phyloP scores from a whole-genome alignment of 2,329 filamentous ascomycete genomes.

The Periconia macrospinosa region DNA sequence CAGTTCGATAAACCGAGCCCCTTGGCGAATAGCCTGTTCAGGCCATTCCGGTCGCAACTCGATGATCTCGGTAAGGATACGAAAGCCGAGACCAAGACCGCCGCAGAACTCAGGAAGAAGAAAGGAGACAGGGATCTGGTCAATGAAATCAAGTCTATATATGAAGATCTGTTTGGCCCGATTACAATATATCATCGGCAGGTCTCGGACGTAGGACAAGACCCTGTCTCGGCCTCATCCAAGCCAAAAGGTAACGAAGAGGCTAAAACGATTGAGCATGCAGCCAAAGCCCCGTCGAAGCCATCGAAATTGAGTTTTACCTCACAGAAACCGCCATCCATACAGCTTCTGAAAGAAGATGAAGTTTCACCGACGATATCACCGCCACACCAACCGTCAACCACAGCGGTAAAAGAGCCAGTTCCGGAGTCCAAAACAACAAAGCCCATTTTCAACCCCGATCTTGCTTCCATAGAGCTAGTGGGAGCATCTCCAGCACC shows the following conservation, averaged over 20 bases:
- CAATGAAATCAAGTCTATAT: slow-evolving; percentile 25
- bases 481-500: neutral
- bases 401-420: neutral
- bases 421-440: neutral
- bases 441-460: neutral
- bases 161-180: slow-evolving; percentile 30
- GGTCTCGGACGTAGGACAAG: slow-evolving; percentile 2
- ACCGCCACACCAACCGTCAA: neutral
- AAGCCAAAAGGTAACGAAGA: neutral
- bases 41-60: slow-evolving; percentile 31
- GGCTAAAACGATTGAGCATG: neutral
- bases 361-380: slow-evolving; percentile 3
- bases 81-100: slow-evolving; percentile 5
- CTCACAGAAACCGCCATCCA: neutral
- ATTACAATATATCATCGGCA: slow-evolving; percentile 29
- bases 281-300: neutral
- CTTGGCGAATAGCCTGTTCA: slow-evolving; percentile 33
- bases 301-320: neutral
- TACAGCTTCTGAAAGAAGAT: slow-evolving; percentile 12
- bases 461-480: neutral
- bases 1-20: slow-evolving; percentile 24
- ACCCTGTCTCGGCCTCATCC: neutral
- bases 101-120: slow-evolving; percentile 12
- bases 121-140: slow-evolving; percentile 23
- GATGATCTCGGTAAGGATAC: slow-evolving; percentile 25